Evolutionary conservation across 2,329 filamentous ascomycete genomes (phyloP).

Genomic region (Fusarium decemcellulare): DNA sequence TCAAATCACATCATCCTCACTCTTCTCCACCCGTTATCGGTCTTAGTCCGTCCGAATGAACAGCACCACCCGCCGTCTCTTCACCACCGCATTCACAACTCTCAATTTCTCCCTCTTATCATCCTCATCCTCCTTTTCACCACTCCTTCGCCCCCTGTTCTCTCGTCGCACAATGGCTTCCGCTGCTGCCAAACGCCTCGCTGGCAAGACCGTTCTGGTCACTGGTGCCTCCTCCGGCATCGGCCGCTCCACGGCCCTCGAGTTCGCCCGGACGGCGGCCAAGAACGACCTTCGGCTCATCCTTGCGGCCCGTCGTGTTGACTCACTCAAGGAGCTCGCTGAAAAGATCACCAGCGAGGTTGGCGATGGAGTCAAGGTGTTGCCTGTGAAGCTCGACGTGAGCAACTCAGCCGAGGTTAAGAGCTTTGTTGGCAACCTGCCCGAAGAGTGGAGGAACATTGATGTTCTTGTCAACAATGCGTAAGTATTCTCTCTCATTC

Average conservation of each 20-base stretch:
- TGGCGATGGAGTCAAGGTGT: slow-evolving; percentile 83
- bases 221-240: slow-evolving; percentile 96
- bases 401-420: slow-evolving; percentile 83
- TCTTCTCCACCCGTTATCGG: slow-evolving; percentile 28
- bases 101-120: slow-evolving; percentile 30
- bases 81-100: slow-evolving; percentile 32
- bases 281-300: slow-evolving; percentile 84
- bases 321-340: slow-evolving; percentile 82
- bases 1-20: slow-evolving; percentile 34
- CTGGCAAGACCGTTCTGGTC: slow-evolving; percentile 92
- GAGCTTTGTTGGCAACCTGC: slow-evolving; percentile 79
- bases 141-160: slow-evolving; percentile 21
- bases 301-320: slow-evolving; percentile 88
- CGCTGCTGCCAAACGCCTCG: slow-evolving; percentile 84
- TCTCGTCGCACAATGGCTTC: slow-evolving; percentile 60
- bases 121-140: slow-evolving; percentile 10
- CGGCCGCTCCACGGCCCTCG: slow-evolving; percentile 84
- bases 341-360: slow-evolving; percentile 83
- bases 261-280: slow-evolving; percentile 91
- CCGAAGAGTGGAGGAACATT: slow-evolving; percentile 86
- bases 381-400: slow-evolving; percentile 89
- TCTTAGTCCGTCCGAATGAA: slow-evolving; percentile 38
- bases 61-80: slow-evolving; percentile 29
- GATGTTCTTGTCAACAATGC: slow-evolving; percentile 97
- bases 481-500: slow-evolving; percentile 64